Percentiles rank a stretch among this genome's conserved stretches.
Conservation (phyloP, 768 basidiomycete species). For the Kwoniella sp. region DNA sequence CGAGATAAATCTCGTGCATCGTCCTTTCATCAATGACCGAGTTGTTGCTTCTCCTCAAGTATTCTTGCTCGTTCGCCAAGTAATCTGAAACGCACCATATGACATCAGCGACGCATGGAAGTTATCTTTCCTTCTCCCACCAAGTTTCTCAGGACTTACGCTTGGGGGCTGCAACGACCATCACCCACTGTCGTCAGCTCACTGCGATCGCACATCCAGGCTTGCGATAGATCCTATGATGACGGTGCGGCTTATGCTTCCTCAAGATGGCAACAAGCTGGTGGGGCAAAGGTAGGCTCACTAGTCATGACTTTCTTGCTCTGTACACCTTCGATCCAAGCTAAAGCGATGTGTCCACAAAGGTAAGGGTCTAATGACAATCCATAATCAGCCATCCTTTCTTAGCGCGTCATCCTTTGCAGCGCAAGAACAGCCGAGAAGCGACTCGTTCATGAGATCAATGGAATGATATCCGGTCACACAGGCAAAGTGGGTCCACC, state of each 20-base stretch:
- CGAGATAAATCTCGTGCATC: conserved; percentile 65
- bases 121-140: too few species aligned
- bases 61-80: conserved; percentile 79
- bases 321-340: conserved; percentile 77
- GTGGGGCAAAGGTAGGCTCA: conserved; percentile 23
- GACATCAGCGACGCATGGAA: not conserved
- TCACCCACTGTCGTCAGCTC: conserved; percentile 7
- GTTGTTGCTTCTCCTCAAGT: conserved; percentile 66
- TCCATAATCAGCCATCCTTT: not conserved
- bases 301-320: conserved; percentile 69
- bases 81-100: conserved; percentile 88
- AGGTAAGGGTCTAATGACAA: conserved; percentile 64
- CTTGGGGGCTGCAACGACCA: conserved; percentile 26
- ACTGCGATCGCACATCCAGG: not conserved
- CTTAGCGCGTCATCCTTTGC: not conserved
- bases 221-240: too few species aligned
- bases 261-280: not conserved
- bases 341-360: conserved; percentile 69
- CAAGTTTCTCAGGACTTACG: conserved; percentile 16
- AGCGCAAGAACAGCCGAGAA: not conserved
- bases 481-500: too few species aligned
- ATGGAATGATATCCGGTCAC: too few species aligned
- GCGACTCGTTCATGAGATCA: not conserved
- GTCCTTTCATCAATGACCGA: conserved; percentile 62
- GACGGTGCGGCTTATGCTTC: not conserved